Evolutionary conservation across 139 green algal species (phyloP).

Genomic region (Chlorella sp.): DNA sequence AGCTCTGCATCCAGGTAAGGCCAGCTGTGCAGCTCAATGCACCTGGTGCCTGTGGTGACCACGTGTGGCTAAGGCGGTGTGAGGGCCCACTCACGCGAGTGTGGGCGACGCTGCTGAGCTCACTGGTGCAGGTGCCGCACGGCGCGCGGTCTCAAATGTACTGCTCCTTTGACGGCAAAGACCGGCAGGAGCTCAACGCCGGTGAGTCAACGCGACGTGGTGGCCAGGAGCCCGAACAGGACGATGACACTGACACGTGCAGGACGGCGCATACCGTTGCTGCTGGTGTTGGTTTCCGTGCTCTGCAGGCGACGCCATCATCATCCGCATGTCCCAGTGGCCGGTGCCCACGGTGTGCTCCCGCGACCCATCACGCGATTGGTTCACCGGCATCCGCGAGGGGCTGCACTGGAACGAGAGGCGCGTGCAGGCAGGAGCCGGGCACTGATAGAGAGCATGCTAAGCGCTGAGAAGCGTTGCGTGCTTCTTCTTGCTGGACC

Average conservation of each 20-base stretch:
- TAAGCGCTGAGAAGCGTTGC: too few species aligned
- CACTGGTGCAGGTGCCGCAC: constrained; percentile 61
- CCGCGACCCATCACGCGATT: constrained; percentile 61
- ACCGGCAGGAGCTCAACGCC: constrained; percentile 63
- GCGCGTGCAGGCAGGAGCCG: constrained; percentile 42
- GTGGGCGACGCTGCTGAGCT: too few species aligned
- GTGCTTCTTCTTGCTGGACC: too few species aligned
- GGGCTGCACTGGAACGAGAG: constrained; percentile 69
- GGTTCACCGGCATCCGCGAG: constrained; percentile 69
- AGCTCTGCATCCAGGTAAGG: constrained; percentile 63
- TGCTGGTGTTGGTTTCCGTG: neutral
- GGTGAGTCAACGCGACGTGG: too few species aligned
- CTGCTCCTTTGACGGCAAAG: constrained; percentile 94
- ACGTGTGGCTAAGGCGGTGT: too few species aligned
- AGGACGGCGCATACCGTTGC: too few species aligned
- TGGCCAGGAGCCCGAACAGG: too few species aligned
- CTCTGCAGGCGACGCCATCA: constrained; percentile 46
- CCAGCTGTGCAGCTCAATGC: too few species aligned
- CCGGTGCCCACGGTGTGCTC: constrained; percentile 59
- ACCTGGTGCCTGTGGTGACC: too few species aligned
- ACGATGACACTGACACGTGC: too few species aligned
- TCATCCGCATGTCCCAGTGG: constrained; percentile 53
- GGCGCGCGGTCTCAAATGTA: constrained; percentile 60
- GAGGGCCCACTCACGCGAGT: too few species aligned
- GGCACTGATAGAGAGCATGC: too few species aligned